Evolutionary conservation across 768 basidiomycete genomes (phyloP).

Genomic region (Suillus fuscotomentosus): DNA sequence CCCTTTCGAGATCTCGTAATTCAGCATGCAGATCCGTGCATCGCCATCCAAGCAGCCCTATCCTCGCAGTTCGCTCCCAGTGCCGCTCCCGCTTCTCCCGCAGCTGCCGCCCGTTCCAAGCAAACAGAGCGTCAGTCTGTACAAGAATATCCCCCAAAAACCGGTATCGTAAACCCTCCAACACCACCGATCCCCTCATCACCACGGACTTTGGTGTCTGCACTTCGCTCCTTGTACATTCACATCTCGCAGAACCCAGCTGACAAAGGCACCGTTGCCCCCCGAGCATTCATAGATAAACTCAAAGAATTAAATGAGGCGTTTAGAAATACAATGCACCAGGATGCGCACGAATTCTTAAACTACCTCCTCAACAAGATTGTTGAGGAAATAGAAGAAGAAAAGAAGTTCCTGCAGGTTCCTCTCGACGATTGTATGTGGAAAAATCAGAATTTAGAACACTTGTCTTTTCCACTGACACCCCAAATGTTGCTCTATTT

Average conservation of each 20-base stretch:
- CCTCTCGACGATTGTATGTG: slow-evolving; percentile 68
- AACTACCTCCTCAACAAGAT: slow-evolving; percentile 93
- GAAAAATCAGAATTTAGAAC: neutral
- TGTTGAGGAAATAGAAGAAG: slow-evolving; percentile 88
- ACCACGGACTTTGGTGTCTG: slow-evolving; percentile 82
- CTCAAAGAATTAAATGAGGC: slow-evolving; percentile 90
- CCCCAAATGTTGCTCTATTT: neutral
- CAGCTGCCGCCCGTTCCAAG: slow-evolving; percentile 45
- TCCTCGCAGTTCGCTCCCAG: slow-evolving; percentile 22
- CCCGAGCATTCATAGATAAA: slow-evolving; percentile 90
- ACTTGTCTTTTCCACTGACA: slow-evolving; percentile 5
- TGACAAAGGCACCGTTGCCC: slow-evolving; percentile 84
- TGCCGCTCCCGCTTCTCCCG: slow-evolving; percentile 25
- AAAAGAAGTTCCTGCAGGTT: slow-evolving; percentile 45
- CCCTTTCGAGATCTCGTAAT: slow-evolving; percentile 91
- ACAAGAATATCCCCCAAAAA: slow-evolving; percentile 31
- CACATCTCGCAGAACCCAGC: slow-evolving; percentile 77
- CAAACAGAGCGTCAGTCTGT: slow-evolving; percentile 48
- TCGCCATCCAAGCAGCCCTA: slow-evolving; percentile 33
- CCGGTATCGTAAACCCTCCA: slow-evolving; percentile 28
- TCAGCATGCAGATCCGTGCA: slow-evolving; percentile 58
- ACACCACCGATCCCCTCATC: slow-evolving; percentile 50
- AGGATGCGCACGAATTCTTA: slow-evolving; percentile 98
- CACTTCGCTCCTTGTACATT: slow-evolving; percentile 88
- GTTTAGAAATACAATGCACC: slow-evolving; percentile 90